phyloP scores from a whole-genome alignment of 2,329 filamentous ascomycete genomes.

The Fusarium torreyae region DNA sequence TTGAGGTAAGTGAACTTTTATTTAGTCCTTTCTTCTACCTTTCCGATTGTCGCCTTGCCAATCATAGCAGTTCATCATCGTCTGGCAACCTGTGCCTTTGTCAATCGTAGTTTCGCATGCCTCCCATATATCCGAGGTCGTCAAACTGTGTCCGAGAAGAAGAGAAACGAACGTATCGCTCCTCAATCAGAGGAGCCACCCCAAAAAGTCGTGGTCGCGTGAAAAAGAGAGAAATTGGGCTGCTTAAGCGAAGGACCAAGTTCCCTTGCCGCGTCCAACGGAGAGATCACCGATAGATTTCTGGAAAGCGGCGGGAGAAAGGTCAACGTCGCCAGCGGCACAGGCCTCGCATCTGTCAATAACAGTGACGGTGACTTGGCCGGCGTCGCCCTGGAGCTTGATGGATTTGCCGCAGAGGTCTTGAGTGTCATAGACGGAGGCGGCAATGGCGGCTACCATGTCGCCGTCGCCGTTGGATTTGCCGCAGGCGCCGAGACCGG shows the following conservation, averaged over 20 bases:
- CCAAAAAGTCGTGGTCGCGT: constrained; percentile 12
- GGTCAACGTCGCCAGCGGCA: constrained; percentile 62
- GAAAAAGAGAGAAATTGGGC: constrained; percentile 1
- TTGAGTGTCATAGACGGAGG: constrained; percentile 75
- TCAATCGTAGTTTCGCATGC: constrained; percentile 8
- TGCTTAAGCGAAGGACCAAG: constrained; percentile 49
- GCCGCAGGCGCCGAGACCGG: constrained; percentile 79
- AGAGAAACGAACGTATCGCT: neutral
- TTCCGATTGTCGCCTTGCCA: constrained; percentile 5
- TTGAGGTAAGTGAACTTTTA: constrained; percentile 18
- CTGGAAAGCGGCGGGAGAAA: constrained; percentile 64
- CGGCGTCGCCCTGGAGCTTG: constrained; percentile 66
- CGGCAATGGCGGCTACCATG: constrained; percentile 76
- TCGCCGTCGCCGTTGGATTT: constrained; percentile 67
- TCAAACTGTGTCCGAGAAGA: constrained; percentile 30
- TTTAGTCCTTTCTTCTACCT: constrained; percentile 6
- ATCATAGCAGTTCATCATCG: constrained; percentile 32
- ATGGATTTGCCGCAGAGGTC: constrained; percentile 75
- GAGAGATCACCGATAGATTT: constrained; percentile 56
- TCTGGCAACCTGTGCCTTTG: constrained; percentile 23
- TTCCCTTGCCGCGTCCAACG: constrained; percentile 43
- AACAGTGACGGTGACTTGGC: constrained; percentile 71
- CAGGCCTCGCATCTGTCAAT: constrained; percentile 76
- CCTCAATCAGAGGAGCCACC: neutral
- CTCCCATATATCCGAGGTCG: constrained; percentile 28